Evolutionary conservation across 495 filamentous ascomycete species (phyloP).

Genomic region (Platismatia glauca): DNA sequence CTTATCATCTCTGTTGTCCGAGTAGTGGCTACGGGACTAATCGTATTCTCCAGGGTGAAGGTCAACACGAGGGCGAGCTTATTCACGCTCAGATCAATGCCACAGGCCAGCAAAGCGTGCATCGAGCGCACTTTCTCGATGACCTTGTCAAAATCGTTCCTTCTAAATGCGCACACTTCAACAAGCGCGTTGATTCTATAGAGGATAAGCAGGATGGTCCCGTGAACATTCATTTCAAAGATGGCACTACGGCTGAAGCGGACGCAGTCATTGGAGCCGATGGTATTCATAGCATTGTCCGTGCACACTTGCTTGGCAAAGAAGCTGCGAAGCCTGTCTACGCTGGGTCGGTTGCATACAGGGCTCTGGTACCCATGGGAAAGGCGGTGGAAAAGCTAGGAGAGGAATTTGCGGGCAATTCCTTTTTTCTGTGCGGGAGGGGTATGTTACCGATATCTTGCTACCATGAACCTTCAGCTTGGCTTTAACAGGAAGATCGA

Average conservation of each 20-base stretch:
- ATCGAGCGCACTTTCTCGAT: constrained; percentile 43
- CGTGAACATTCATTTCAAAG: constrained; percentile 29
- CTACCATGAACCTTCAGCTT: not conserved
- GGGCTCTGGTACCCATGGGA: constrained; percentile 43
- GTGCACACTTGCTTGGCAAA: constrained; percentile 35
- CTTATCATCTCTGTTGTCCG: not conserved
- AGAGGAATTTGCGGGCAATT: constrained; percentile 28
- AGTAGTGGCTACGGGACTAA: not conserved
- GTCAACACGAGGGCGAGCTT: constrained; percentile 10
- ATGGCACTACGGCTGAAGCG: constrained; percentile 17
- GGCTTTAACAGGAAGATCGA: not conserved
- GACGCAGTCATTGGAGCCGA: constrained; percentile 39
- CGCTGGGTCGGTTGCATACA: constrained; percentile 39
- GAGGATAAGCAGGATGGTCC: constrained; percentile 16
- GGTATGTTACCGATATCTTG: not conserved
- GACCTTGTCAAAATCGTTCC: constrained; percentile 42
- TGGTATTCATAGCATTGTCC: constrained; percentile 36
- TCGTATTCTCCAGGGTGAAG: not conserved
- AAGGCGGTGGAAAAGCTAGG: constrained; percentile 41
- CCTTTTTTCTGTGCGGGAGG: constrained; percentile 6
- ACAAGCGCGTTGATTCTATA: constrained; percentile 32
- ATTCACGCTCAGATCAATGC: constrained; percentile 3
- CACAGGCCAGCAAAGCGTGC: constrained; percentile 33
- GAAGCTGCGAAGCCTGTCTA: constrained; percentile 33
- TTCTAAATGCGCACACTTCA: constrained; percentile 35